Percentiles rank a stretch among this genome's conserved stretches.
These are phyloP conservation scores for Vitis hybrid DNA, from an alignment of 177 flowering plant species.

Conservation along the genomic window DNA sequence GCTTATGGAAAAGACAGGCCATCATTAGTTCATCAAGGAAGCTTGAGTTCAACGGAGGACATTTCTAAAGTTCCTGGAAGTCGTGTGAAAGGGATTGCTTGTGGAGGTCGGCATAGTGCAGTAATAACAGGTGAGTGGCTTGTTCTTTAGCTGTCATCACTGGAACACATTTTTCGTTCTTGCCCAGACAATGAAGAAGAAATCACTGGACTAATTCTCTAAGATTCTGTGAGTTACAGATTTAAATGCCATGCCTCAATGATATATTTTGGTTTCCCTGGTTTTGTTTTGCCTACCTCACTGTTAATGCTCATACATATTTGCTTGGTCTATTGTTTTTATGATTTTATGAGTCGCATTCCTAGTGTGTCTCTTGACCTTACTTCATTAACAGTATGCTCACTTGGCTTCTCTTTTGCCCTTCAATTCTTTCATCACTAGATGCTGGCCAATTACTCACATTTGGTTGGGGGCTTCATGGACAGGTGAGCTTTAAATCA, in stretches of 20 bases:
- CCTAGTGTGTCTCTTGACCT: not conserved
- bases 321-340: not conserved
- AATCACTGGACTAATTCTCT: not conserved
- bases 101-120: constrained; percentile 90
- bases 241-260: no score
- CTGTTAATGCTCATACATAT: no score
- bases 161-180: not conserved
- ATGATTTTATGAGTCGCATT: not conserved
- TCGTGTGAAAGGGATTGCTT: constrained; percentile 69
- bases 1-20: constrained; percentile 41
- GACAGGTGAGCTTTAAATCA: constrained; percentile 52
- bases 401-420: not conserved
- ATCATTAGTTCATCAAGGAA: constrained; percentile 34
- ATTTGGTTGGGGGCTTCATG: constrained; percentile 89
- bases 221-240: not conserved
- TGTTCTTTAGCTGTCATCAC: not conserved
- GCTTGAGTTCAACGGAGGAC: constrained; percentile 33
- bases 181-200: no score
- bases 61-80: constrained; percentile 52
- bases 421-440: constrained; percentile 13
- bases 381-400: not conserved
- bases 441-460: constrained; percentile 77
- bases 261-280: no score
- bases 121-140: constrained; percentile 59
- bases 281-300: no score